A percentile compares a stretch with the other conserved stretches of the same genome.
These are phyloP conservation scores for Lupinus albus DNA, from an alignment of 306 rosid genomes.

Conservation along the genomic window DNA sequence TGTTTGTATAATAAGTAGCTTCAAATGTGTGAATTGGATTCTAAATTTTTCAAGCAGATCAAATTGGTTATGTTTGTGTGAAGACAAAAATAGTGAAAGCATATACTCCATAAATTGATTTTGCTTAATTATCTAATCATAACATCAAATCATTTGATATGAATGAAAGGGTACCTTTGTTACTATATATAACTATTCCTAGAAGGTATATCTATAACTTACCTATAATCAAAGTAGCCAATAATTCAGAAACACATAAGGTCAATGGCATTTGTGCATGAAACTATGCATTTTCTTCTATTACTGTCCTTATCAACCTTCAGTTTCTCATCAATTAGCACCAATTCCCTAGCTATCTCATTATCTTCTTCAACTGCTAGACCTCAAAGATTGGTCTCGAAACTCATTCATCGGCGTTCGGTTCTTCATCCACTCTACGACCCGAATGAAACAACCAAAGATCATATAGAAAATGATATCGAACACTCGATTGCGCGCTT, in stretches of 20 bases:
- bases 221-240: background rate
- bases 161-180: conserved; percentile 2
- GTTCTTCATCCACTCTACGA: conserved; percentile 43
- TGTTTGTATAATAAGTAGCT: background rate
- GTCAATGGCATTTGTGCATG: conserved; percentile 32
- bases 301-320: conserved; percentile 38
- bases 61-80: background rate
- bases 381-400: conserved; percentile 42
- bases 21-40: background rate
- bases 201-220: conserved; percentile 13
- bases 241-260: conserved; percentile 24
- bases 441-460: conserved; percentile 37
- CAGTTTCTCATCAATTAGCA: conserved; percentile 37
- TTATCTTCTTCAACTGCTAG: conserved; percentile 28
- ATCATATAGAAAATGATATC: conserved; percentile 37
- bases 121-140: conserved; percentile 5
- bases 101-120: background rate
- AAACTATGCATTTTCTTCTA: conserved; percentile 23
- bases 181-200: conserved; percentile 17
- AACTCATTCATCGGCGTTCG: conserved; percentile 39
- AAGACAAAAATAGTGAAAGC: background rate
- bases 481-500: conserved; percentile 37
- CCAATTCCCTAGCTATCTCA: conserved; percentile 1
- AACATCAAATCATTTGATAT: conserved; percentile 4
- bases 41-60: conserved; percentile 11